phyloP scores from a whole-genome alignment of 2,329 filamentous ascomycete genomes.

The Fusarium tanahbumbuense region DNA sequence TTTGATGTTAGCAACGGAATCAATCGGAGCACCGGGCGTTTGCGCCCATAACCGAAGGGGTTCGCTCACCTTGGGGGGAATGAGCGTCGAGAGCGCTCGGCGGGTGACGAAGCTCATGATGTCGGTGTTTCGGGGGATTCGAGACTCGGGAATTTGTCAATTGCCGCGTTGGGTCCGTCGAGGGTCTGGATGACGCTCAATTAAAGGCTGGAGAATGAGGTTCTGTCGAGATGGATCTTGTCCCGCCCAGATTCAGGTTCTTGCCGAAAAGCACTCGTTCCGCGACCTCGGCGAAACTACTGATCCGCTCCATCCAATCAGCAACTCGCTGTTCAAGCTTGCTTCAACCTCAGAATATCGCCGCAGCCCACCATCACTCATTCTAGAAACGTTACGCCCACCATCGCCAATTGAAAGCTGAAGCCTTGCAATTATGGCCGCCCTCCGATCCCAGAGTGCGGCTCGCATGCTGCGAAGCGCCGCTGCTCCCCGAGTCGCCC shows the following conservation, averaged over 20 bases:
- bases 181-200: conserved; percentile 51
- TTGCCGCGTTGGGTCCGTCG: conserved; percentile 48
- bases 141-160: conserved; percentile 45
- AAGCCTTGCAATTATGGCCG: conserved; percentile 66
- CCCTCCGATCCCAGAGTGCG: conserved; percentile 69
- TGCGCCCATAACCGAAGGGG: conserved; percentile 45
- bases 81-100: conserved; percentile 96
- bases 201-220: conserved; percentile 48
- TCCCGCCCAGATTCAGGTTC: conserved; percentile 45
- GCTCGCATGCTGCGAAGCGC: conserved; percentile 64
- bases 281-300: conserved; percentile 54
- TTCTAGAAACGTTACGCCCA: conserved; percentile 32
- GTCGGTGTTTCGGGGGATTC: conserved; percentile 51
- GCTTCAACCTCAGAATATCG: conserved; percentile 46
- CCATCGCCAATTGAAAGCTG: conserved; percentile 44
- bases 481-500: conserved; percentile 51
- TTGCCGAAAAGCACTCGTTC: conserved; percentile 63
- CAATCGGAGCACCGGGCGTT: conserved; percentile 44
- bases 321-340: conserved; percentile 44
- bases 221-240: conserved; percentile 44
- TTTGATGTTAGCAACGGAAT: conserved; percentile 54
- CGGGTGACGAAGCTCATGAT: conserved; percentile 94
- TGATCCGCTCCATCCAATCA: conserved; percentile 60
- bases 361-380: conserved; percentile 45
- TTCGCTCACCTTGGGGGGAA: conserved; percentile 90